Evolutionary conservation across 164 flowering plant genomes (phyloP).

Genomic region (Houttuynia cordata): DNA sequence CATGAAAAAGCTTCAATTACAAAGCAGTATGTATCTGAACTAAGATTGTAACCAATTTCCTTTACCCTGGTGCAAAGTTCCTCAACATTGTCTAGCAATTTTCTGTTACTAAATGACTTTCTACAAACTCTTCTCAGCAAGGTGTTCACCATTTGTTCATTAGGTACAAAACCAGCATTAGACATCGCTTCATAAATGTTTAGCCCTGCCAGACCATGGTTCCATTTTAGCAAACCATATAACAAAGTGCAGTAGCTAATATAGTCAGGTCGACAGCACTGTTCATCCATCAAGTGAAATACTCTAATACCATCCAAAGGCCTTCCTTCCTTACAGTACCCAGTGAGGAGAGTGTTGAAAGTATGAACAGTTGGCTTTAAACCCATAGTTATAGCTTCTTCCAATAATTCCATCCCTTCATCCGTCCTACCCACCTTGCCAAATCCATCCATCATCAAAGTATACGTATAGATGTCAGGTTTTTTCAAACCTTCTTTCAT

Average conservation of each 20-base stretch:
- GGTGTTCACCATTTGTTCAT: conserved; percentile 43
- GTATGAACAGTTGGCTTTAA: conserved; percentile 52
- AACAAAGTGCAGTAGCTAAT: conserved; percentile 63
- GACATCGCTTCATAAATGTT: conserved; percentile 50
- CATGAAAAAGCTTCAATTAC: conserved; percentile 40
- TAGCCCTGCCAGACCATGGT: conserved; percentile 26
- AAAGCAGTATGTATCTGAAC: conserved; percentile 26
- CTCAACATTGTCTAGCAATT: conserved; percentile 27
- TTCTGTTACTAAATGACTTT: conserved; percentile 37
- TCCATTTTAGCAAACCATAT: conserved; percentile 71
- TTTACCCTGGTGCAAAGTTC: conserved; percentile 42
- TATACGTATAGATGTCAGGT: conserved; percentile 65
- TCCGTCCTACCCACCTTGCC: conserved; percentile 75
- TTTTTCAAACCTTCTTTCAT: conserved; percentile 34
- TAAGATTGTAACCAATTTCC: conserved; percentile 12
- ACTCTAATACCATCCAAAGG: conserved; percentile 48
- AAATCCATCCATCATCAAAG: conserved; percentile 79
- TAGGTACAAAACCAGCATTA: conserved; percentile 30
- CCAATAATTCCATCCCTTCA: conserved; percentile 64
- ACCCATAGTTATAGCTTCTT: conserved; percentile 48
- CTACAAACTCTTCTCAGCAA: conserved; percentile 51
- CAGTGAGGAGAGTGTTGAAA: conserved; percentile 64
- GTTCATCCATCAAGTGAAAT: conserved; percentile 49
- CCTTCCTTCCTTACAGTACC: conserved; percentile 69
- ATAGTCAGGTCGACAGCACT: conserved; percentile 46